Evolutionary conservation across 345 rosid genomes (phyloP).

Genomic region (Rhodamnia argentea): DNA sequence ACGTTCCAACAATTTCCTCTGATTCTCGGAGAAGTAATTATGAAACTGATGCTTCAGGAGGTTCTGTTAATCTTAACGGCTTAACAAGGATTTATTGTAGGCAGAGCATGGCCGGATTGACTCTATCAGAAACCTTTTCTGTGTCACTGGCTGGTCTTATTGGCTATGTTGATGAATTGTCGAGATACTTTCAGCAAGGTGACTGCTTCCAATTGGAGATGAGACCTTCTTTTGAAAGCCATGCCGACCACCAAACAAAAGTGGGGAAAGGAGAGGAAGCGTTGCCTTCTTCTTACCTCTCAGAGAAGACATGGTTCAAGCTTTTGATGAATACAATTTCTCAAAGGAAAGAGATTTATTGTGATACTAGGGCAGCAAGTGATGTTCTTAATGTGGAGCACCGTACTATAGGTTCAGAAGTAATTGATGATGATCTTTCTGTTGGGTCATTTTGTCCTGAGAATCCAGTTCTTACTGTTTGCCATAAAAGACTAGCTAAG

Average conservation of each 20-base stretch:
- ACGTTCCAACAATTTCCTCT: constrained; percentile 26
- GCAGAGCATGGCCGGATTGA: constrained; percentile 41
- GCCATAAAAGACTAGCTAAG: constrained; percentile 42
- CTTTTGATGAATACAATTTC: constrained; percentile 35
- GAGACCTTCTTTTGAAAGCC: constrained; percentile 18
- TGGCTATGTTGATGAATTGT: constrained; percentile 66
- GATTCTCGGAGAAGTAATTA: constrained; percentile 15
- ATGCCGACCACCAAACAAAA: constrained; percentile 10
- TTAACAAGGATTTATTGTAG: constrained; percentile 3
- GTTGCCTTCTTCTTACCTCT: constrained; percentile 21
- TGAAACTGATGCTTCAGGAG: constrained; percentile 18
- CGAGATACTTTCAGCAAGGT: constrained; percentile 40
- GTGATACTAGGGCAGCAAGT: constrained; percentile 16
- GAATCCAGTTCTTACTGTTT: constrained; percentile 61
- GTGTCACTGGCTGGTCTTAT: constrained; percentile 71
- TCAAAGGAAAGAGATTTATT: constrained; percentile 25
- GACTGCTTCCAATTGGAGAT: constrained; percentile 25
- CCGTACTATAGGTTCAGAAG: constrained; percentile 6
- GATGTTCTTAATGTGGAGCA: constrained; percentile 11
- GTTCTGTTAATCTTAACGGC: constrained; percentile 8
- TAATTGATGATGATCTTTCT: constrained; percentile 11
- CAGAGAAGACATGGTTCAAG: constrained; percentile 51
- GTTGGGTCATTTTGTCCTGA: constrained; percentile 58
- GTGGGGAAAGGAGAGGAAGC: constrained; percentile 17
- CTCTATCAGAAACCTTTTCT: constrained; percentile 71